A percentile compares a stretch with the other conserved stretches of the same genome.
Evolutionary conservation across 2,329 filamentous ascomycete species (phyloP).

Genomic region (Beauveria sp.): DNA sequence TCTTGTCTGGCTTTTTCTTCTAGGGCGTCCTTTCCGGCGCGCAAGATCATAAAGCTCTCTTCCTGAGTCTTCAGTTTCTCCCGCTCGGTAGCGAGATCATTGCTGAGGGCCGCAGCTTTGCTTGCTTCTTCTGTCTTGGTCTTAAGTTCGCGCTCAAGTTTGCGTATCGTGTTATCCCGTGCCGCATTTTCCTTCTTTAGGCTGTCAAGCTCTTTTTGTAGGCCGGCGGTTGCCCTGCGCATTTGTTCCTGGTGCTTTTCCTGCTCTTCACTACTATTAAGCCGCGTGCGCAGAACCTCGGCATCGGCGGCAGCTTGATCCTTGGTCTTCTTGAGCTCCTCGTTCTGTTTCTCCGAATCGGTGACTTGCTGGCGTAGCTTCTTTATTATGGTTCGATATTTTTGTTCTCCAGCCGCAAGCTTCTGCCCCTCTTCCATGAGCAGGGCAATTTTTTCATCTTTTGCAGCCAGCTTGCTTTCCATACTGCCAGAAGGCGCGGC

Average conservation of each 20-base stretch:
- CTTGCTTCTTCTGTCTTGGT: constrained; percentile 58
- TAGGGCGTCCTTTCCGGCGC: constrained; percentile 69
- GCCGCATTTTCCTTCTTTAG: constrained; percentile 45
- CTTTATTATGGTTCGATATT: constrained; percentile 75
- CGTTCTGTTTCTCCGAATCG: constrained; percentile 58
- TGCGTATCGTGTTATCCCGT: constrained; percentile 57
- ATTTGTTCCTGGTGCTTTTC: constrained; percentile 47
- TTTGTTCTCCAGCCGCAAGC: constrained; percentile 78
- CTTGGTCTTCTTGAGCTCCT: constrained; percentile 49
- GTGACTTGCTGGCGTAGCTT: constrained; percentile 62
- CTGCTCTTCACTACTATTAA: constrained; percentile 42
- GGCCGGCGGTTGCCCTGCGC: constrained; percentile 45
- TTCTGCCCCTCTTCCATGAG: constrained; percentile 90
- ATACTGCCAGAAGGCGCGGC: constrained; percentile 54
- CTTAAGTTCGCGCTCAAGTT: constrained; percentile 62
- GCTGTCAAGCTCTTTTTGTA: constrained; percentile 29
- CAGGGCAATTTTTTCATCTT: constrained; percentile 81
- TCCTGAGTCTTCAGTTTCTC: constrained; percentile 48
- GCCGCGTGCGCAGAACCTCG: constrained; percentile 37
- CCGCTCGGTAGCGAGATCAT: constrained; percentile 61
- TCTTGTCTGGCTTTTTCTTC: constrained; percentile 64
- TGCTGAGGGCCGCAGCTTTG: constrained; percentile 58
- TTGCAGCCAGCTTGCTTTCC: constrained; percentile 78
- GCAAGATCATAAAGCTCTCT: constrained; percentile 54
- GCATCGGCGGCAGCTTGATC: constrained; percentile 51